Evolutionary conservation across 2,329 filamentous ascomycete species (phyloP), one percentile per base, ranked within the genome.

Genomic region (Exophiala phaeomuriformis): DNA sequence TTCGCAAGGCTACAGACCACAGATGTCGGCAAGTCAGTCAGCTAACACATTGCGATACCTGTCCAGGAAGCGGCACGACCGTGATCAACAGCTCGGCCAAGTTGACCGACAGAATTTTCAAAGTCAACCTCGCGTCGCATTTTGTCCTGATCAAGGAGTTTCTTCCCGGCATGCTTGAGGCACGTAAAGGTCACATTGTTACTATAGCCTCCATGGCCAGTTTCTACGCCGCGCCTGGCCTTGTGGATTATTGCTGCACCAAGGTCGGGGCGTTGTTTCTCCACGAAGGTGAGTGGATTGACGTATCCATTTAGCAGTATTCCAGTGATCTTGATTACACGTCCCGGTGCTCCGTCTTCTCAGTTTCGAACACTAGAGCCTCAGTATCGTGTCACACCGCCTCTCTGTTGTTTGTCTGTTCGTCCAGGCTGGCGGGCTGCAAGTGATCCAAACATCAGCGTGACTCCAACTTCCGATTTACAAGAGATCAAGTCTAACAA

Each of bases 161-260:
- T 68, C 71, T 90, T 1, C 85, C 85, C 0, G 66, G 71, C 59
- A 85, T 90, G 77, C 68, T 84, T 48, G 65, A 69, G 5, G 65
- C 65, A 8, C 82, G 88, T 69, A 85, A 89, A 69, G 85, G 86
- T 55, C 86, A 86, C 76, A 67, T 89, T 39, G 83, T 88, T 27
- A 88, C 83, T 0, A 77, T 89, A 27, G 81, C 85, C 9, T 83
- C 78, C 1, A 74, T 81, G 46, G 83, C 84, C 0, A 77, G 78
- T 8, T 86, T 80, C 69, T 61, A 81, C 5, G 72, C 77, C 1
- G 76, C 80, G 0, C 80, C 84, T 2, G 77, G 77, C 61, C 78
- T 87, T 74, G 78, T 83, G 36, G 84, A 88, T 69, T 89, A 89
- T 69, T 73, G 75, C 1, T 76, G 80, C 5, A 79, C 77, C 59